Conservation (phyloP, 768 basidiomycete species). For the Suillus lakei region DNA sequence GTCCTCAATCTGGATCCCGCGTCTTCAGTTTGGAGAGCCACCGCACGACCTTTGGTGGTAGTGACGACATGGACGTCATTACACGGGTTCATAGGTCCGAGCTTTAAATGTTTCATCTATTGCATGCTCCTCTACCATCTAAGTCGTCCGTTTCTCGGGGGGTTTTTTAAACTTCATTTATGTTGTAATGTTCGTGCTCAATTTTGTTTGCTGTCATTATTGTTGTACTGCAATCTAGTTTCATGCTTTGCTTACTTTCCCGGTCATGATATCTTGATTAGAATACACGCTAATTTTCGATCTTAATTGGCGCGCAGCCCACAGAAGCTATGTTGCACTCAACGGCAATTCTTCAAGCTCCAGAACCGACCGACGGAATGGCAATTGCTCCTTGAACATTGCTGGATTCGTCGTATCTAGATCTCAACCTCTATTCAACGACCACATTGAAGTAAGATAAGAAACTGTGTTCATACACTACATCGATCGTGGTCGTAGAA, state of each 20-base stretch:
- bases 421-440: no score
- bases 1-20: constrained; percentile 11
- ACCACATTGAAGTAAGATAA: no score
- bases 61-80: constrained; percentile 27
- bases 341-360: no score
- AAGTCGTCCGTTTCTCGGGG: background rate
- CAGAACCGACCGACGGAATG: no score
- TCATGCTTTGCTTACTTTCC: background rate
- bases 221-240: background rate
- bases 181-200: background rate
- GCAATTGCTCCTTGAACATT: no score
- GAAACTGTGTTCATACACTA: no score
- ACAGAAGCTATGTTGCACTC: no score
- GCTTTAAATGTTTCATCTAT: constrained; percentile 16
- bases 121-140: background rate
- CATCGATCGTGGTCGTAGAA: no score
- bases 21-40: constrained; percentile 18
- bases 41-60: constrained; percentile 32
- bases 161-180: background rate
- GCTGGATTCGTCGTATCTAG: no score
- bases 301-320: no score
- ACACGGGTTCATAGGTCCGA: constrained; percentile 15
- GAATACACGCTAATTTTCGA: background rate
- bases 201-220: background rate
- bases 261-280: background rate